Evolutionary conservation across 2,329 filamentous ascomycete species (phyloP).

Genomic region (Colletotrichum chrysophilum): DNA sequence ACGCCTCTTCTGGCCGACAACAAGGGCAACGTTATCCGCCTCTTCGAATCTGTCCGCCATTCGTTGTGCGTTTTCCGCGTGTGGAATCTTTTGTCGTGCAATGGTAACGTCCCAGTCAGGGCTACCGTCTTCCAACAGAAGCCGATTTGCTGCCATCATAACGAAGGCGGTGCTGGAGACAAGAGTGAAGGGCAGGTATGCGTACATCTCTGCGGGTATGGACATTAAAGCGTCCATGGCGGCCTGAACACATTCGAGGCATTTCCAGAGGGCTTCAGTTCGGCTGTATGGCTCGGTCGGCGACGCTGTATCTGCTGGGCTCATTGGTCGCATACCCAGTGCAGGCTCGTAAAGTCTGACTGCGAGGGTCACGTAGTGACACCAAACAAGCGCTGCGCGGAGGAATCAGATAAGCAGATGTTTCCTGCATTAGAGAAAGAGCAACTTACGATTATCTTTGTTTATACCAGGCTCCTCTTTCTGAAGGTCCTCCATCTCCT

Average conservation of each 20-base stretch:
- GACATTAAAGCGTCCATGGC: constrained; percentile 30
- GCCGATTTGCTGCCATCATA: constrained; percentile 37
- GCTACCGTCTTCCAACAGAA: constrained; percentile 37
- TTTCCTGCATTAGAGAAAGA: fast-evolving
- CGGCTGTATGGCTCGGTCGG: constrained; percentile 28
- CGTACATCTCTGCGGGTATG: constrained; percentile 29
- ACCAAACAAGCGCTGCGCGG: constrained; percentile 35
- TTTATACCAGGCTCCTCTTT: neutral
- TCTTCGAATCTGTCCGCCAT: constrained; percentile 36
- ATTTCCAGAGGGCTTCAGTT: constrained; percentile 41
- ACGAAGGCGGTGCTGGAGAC: constrained; percentile 36
- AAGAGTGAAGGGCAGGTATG: constrained; percentile 33
- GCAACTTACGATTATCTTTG: neutral
- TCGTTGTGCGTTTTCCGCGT: constrained; percentile 29
- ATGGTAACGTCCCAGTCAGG: constrained; percentile 40
- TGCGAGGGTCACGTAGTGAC: constrained; percentile 36
- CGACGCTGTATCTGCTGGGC: constrained; percentile 17
- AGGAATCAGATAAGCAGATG: neutral
- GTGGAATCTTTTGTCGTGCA: constrained; percentile 38
- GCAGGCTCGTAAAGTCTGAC: constrained; percentile 43
- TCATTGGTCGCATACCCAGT: constrained; percentile 31
- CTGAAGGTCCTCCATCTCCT: constrained; percentile 35
- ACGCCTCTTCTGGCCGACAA: constrained; percentile 26
- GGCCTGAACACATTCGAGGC: constrained; percentile 32
- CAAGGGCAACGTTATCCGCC: constrained; percentile 29